Evolutionary conservation across 768 basidiomycete species (phyloP).

Genomic region (Amanita pallidorosea): DNA sequence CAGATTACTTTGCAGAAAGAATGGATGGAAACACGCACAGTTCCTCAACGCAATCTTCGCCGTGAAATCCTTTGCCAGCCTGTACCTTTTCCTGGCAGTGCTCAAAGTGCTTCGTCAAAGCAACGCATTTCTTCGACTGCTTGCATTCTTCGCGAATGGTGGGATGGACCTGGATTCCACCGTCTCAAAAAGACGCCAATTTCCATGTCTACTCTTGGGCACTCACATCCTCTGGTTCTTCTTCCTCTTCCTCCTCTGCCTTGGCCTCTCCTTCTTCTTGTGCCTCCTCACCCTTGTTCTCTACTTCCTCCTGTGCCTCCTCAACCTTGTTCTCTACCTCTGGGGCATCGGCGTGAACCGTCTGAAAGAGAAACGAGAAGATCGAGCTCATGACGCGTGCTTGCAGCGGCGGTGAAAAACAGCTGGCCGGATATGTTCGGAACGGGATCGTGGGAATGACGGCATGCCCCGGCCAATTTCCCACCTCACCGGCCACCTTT

Average conservation of each 20-base stretch:
- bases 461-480: no score
- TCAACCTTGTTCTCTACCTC: constrained; percentile 49
- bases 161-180: constrained; percentile 45
- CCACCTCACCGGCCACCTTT: no score
- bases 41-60: constrained; percentile 91
- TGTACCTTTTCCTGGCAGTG: constrained; percentile 87
- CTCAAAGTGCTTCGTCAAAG: constrained; percentile 72
- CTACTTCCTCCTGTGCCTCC: constrained; percentile 37
- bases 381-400: constrained; percentile 24
- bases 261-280: constrained; percentile 43
- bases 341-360: constrained; percentile 33
- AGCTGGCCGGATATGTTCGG: constrained; percentile 3
- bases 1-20: constrained; percentile 6
- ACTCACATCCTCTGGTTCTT: constrained; percentile 80
- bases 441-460: not conserved
- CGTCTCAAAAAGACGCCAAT: not conserved
- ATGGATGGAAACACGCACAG: constrained; percentile 44
- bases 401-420: not conserved
- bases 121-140: constrained; percentile 50
- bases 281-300: constrained; percentile 36
- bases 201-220: not conserved
- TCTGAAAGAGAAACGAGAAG: constrained; percentile 35
- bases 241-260: constrained; percentile 31
- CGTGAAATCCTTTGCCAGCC: constrained; percentile 74
- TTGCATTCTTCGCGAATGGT: constrained; percentile 69